Evolutionary conservation across 805 yeast genomes (phyloP), one percentile per base, ranked within the genome.

Genomic region (Soucietia sequanensis): DNA sequence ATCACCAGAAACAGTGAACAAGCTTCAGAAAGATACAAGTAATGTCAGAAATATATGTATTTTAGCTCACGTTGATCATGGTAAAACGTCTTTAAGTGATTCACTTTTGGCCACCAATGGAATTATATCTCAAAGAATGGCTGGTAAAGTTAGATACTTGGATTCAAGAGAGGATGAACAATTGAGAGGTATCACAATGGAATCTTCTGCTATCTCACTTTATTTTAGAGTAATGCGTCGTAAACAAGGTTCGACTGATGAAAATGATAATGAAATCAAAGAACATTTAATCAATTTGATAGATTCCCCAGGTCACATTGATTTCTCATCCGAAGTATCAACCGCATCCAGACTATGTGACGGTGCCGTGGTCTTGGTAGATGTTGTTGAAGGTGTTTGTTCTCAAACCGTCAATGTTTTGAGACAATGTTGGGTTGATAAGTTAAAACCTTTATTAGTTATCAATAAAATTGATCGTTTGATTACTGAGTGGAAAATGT

Each of bases 271-370:
- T 26, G 71, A 64, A 5, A 75, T 82, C 25, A 78, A 77, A 27
- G 96, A 93, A 52, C 85, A 86, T 60, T 65, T 93, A 36, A 83
- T 93, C 53, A 93, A 93, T 54, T 72, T 93, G 49, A 91, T 93
- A 38, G 99, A 93, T 60, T 91, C 98, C 0, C 99, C 99, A 0
- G 99, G 99, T n/a, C 99, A 93, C 52, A 88, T 93, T 40, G 99
- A 93, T 62, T 93, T 93, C 58, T 84, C 95, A 1, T 84, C 95
- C 9, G 99, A 93, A 55, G 99, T 93, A 0, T 86, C 96, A 18
- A 86, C 96, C 0, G 95, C 98, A 1, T 89, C 98, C 2, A 72
- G 99, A 50, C 68, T 93, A 28, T 93, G 98, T 65, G 99, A 93
- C 56, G 98, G 98, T 29, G 96, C 98, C 0, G 84, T 93, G 3